These are phyloP conservation scores for Canariomyces notabilis DNA, from an alignment of 2,329 filamentous ascomycete species.

Conservation along the genomic window DNA sequence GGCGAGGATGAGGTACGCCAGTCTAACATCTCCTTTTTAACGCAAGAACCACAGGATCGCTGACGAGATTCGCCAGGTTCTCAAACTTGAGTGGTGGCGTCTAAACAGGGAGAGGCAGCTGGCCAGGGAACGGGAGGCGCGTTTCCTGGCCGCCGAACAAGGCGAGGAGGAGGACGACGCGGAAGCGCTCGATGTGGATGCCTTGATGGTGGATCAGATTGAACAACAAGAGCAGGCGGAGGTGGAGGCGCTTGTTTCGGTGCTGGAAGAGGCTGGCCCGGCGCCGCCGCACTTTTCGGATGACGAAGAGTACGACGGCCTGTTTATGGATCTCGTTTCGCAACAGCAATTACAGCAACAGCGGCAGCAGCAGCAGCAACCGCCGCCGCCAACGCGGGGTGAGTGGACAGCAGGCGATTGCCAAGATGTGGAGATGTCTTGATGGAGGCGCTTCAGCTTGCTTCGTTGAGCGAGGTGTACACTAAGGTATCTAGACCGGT, in stretches of 20 bases:
- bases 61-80: too few relatives aligned
- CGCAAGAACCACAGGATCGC: too few relatives aligned
- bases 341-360: slow-evolving; percentile 32
- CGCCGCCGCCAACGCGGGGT: slow-evolving; percentile 2
- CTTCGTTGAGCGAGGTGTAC: neutral
- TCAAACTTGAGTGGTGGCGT: slow-evolving; percentile 40
- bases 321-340: slow-evolving; percentile 59
- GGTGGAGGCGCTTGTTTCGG: slow-evolving; percentile 45
- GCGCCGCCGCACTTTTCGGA: slow-evolving; percentile 41
- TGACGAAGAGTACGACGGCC: slow-evolving; percentile 56
- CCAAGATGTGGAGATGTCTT: slow-evolving; percentile 46
- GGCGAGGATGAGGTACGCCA: slow-evolving; percentile 54
- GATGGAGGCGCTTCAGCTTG: slow-evolving; percentile 5
- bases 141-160: neutral
- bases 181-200: slow-evolving; percentile 34
- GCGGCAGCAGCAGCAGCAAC: slow-evolving; percentile 29
- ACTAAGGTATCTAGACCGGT: neutral
- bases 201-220: slow-evolving; percentile 50
- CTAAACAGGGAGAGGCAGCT: slow-evolving; percentile 31
- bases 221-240: slow-evolving; percentile 50
- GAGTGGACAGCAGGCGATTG: slow-evolving; percentile 24
- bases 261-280: slow-evolving; percentile 38
- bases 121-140: slow-evolving; percentile 35
- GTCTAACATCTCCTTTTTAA: neutral
- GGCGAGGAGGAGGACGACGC: slow-evolving; percentile 32